These are phyloP conservation scores for Wickerhamomyces sp. DNA, from an alignment of 1,139 yeast species.

Conservation along the genomic window DNA sequence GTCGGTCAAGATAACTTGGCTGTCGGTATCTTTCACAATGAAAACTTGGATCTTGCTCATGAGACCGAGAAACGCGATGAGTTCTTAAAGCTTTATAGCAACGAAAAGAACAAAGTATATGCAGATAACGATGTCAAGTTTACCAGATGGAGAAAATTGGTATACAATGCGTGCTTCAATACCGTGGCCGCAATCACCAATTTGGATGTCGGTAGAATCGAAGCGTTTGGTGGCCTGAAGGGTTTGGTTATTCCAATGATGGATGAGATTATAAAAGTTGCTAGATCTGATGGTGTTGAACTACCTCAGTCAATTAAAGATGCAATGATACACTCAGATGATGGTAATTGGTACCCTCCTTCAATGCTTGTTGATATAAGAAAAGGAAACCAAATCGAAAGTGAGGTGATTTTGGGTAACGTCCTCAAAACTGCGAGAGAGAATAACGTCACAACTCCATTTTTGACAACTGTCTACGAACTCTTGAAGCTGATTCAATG, in stretches of 20 bases:
- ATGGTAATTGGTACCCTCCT: conserved; percentile 62
- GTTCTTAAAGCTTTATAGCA: conserved; percentile 47
- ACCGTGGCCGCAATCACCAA: conserved; percentile 57
- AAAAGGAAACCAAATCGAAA: conserved; percentile 66
- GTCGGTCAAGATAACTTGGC: conserved; percentile 47
- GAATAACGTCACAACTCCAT: conserved; percentile 55
- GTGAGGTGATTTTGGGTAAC: conserved; percentile 69
- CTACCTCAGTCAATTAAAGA: conserved; percentile 42
- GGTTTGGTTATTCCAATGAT: conserved; percentile 55
- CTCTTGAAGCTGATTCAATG: conserved; percentile 58
- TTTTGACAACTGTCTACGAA: conserved; percentile 50
- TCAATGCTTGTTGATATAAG: conserved; percentile 72
- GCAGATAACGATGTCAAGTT: conserved; percentile 46
- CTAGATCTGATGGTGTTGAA: conserved; percentile 54
- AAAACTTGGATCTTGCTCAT: conserved; percentile 19
- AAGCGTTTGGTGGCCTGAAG: conserved; percentile 49
- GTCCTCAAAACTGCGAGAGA: conserved; percentile 57
- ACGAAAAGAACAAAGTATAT: conserved; percentile 38
- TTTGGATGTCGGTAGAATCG: conserved; percentile 53
- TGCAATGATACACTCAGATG: conserved; percentile 52
- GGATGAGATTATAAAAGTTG: conserved; percentile 58
- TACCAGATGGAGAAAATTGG: conserved; percentile 68
- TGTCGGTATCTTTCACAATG: conserved; percentile 51
- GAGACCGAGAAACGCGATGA: conserved; percentile 34
- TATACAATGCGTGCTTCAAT: conserved; percentile 66